Percentiles rank a stretch among this genome's conserved stretches.
Conservation (phyloP, 2,329 filamentous ascomycete genomes). For the Sordariomycetes sp. region DNA sequence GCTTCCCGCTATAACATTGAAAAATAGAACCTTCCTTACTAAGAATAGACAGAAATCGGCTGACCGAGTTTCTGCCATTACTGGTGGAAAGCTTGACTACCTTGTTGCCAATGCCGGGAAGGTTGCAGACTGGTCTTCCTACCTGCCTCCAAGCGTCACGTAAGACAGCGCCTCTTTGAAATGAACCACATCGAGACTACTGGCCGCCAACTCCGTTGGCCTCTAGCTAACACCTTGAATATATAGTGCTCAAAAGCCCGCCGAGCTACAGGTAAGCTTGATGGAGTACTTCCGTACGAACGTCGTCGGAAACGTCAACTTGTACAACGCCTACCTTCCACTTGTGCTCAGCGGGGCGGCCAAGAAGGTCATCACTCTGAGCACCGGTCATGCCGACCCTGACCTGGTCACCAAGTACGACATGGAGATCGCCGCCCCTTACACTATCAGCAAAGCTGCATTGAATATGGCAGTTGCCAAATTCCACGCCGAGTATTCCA, state of each 20-base stretch:
- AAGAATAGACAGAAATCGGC: background rate
- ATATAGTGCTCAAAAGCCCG: background rate
- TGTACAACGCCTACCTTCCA: constrained; percentile 39
- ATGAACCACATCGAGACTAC: background rate
- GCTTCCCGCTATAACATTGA: background rate
- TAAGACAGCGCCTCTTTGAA: too few species aligned
- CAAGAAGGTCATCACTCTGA: constrained; percentile 42
- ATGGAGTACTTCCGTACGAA: constrained; percentile 28
- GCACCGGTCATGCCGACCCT: constrained; percentile 32
- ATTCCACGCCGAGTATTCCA: constrained; percentile 32
- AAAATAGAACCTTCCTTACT: background rate
- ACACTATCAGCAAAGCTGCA: constrained; percentile 37
- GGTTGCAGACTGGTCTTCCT: background rate
- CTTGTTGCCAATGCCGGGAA: background rate
- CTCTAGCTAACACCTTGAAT: background rate
- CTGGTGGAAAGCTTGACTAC: background rate
- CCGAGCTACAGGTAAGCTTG: constrained; percentile 2
- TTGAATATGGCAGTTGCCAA: constrained; percentile 38
- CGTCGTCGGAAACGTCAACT: constrained; percentile 36
- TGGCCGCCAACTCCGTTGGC: background rate
- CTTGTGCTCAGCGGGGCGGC: constrained; percentile 32
- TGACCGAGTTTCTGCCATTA: background rate
- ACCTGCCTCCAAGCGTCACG: background rate
- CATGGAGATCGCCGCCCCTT: constrained; percentile 23
- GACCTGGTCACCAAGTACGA: constrained; percentile 25